Evolutionary conservation across 179 eudicot species (phyloP).

Genomic region (Silene vulgaris): DNA sequence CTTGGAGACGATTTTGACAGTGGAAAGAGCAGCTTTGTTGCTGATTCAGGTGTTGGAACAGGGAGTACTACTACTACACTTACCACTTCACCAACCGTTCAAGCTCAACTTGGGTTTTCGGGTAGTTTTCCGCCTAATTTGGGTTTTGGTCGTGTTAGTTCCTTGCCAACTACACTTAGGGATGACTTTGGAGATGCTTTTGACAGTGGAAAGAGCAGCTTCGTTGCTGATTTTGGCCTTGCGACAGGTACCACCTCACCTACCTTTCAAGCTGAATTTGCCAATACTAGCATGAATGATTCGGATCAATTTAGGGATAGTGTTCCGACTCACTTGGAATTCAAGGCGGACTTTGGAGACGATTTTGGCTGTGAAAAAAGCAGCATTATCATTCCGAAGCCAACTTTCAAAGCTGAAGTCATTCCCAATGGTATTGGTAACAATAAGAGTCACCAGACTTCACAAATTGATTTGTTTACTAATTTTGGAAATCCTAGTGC

Average conservation of each 20-base stretch:
- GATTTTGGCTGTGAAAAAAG: not conserved
- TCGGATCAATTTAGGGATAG: not conserved
- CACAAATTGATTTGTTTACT: slow-evolving; percentile 9
- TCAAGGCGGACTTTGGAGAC: slow-evolving; percentile 2
- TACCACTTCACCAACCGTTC: not conserved
- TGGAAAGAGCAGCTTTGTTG: too few relatives aligned
- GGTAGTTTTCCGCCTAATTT: slow-evolving; percentile 12
- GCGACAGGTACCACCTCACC: slow-evolving; percentile 16
- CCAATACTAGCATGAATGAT: not conserved
- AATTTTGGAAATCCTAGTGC: slow-evolving; percentile 1
- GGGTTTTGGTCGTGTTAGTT: not conserved
- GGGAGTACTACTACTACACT: not conserved
- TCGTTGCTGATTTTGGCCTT: slow-evolving; percentile 8
- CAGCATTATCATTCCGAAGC: not conserved
- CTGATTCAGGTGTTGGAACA: not conserved
- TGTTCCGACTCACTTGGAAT: slow-evolving; percentile 1
- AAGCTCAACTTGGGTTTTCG: slow-evolving; percentile 10
- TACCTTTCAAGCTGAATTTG: not conserved
- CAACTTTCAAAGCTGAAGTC: slow-evolving; percentile 12
- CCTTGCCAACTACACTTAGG: not conserved
- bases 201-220: not conserved
- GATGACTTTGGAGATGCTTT: slow-evolving; percentile 13
- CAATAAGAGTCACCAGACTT: not conserved
- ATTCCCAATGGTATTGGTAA: not conserved
- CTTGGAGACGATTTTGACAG: slow-evolving; percentile 10